These are phyloP conservation scores for Pestalotiopsis sp. DNA, from an alignment of 2,329 filamentous ascomycete species.

Conservation along the genomic window DNA sequence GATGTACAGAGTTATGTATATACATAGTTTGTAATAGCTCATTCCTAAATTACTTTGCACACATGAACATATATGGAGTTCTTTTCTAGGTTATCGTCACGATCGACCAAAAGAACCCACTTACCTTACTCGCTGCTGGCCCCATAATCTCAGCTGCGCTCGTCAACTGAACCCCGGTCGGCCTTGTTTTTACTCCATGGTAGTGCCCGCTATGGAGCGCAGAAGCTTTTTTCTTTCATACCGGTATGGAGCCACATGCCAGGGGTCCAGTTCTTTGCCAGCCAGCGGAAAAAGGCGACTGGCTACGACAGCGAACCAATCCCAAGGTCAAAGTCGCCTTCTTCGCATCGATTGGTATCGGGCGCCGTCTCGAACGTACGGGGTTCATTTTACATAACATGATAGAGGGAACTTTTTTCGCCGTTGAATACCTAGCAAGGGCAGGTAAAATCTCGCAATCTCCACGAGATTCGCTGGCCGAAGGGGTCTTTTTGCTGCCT, in stretches of 20 bases:
- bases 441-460: background rate
- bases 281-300: background rate
- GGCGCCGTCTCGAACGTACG: background rate
- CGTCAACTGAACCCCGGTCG: background rate
- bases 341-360: conserved; percentile 8
- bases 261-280: background rate
- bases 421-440: background rate
- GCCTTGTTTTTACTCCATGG: background rate
- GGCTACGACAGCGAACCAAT: conserved; percentile 11
- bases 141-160: background rate
- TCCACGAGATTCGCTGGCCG: background rate
- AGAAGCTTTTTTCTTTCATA: no score
- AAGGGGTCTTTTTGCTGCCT: background rate
- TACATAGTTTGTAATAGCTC: background rate
- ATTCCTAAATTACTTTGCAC: background rate
- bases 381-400: background rate
- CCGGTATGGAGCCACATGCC: background rate
- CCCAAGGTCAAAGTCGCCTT: background rate
- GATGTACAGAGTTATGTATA: background rate
- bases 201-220: background rate
- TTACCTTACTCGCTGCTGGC: background rate
- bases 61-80: background rate
- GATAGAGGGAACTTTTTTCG: background rate
- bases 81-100: background rate
- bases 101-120: background rate